phyloP scores from a whole-genome alignment of 129 eudicot genomes.

The Helichrysum umbraculigerum region DNA sequence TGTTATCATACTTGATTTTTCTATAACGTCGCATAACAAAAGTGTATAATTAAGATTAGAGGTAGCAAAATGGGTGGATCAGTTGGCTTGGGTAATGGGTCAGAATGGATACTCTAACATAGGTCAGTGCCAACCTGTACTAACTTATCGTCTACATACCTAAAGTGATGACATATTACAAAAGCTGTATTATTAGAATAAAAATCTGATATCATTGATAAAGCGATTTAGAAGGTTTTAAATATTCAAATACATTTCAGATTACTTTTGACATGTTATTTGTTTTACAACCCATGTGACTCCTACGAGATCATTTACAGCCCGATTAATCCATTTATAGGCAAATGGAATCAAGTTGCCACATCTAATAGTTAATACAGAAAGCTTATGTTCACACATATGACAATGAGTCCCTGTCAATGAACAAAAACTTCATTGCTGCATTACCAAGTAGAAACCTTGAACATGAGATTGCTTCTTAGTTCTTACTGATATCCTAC shows the following conservation, averaged over 20 bases:
- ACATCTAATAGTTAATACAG: no score
- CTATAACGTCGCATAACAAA: background rate
- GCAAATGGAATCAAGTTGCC: no score
- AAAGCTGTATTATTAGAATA: background rate
- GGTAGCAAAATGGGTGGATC: background rate
- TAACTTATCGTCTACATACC: background rate
- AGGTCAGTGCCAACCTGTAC: background rate
- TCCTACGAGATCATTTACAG: no score
- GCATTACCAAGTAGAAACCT: background rate
- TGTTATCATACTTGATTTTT: conserved; percentile 6
- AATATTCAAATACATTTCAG: background rate
- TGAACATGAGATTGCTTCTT: background rate
- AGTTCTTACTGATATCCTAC: background rate
- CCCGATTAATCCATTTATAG: no score
- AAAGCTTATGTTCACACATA: background rate
- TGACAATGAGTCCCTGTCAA: background rate
- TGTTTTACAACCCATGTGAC: background rate
- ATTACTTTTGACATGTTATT: background rate
- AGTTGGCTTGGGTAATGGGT: background rate
- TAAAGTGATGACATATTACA: background rate
- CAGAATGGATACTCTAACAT: background rate
- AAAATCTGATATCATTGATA: background rate
- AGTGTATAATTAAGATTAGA: background rate
- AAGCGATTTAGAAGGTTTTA: background rate
- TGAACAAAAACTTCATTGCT: background rate